Base-by-base conservation (phyloP, 2,329 filamentous ascomycete species). In the Ophiostoma ulmi region DNA sequence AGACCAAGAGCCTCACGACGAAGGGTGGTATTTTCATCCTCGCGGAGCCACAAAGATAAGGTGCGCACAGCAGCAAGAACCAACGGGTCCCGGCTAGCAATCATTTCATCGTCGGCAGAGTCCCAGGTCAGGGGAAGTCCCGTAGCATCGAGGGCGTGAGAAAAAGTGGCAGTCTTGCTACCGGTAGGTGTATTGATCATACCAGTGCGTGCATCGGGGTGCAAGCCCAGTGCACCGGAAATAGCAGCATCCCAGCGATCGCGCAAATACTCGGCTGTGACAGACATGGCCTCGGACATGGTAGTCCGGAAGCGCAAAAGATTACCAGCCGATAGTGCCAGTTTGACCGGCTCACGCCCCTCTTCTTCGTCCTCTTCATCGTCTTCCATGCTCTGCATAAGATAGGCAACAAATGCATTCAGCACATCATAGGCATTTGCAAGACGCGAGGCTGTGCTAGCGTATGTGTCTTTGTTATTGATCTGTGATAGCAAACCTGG, bases 161-260 rank as follows among this genome's bases (percentile, higher is more conserved):
- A 26, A 6, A 66, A 55, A 3, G 39, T 48, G 22, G 65, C n/a
- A 3, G 38, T 31, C 20, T 35, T 63, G 26, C 58, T 36, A 14
- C 58, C 58, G 36, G 22, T 17, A 17, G n/a, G 5, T 31, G 14
- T n/a, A 14, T 17, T 20, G 63, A 13, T 36, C 35, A 41, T 20
- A 14, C 79, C 80, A 1, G 76, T 72, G 44, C 87, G 83, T 5
- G 87, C 86, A 11, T 85, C 83, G 0, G 84, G 85, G 75, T 90
- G 86, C 7, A 90, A 77, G 2, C 88, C 88, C 77, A 85, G 83
- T 7, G 86, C 85, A 13, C 88, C 88, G 3, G 87, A 85, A n/a
- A 86, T 80, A 1, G 86, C 85, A 5, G 86, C 87, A 75, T 91
- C 89, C 87, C 87, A 91, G n/a, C 89, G 81, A 75, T 91, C 90